Base-by-base conservation (phyloP, 192 early-diverging fungal genomes). In the Backusella sp. region DNA sequence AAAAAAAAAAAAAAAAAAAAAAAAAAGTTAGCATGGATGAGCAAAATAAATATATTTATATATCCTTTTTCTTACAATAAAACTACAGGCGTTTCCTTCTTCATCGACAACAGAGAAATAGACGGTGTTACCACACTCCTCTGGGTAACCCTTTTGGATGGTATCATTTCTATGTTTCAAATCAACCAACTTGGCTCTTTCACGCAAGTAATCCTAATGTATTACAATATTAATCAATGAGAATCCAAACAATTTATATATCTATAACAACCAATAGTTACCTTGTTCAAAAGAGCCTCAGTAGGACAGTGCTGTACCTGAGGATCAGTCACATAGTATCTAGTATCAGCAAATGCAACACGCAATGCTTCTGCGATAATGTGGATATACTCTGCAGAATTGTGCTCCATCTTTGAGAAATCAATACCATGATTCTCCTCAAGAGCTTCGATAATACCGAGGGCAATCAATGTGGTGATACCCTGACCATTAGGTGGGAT, bases 11-110 rank as follows among this genome's bases (percentile, higher is more conserved):
- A 8, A 39, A 39, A 39, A 39, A 9, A 39, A 19, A 6, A n/a
- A 39, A 21, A 11, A 44, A 6, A 44, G 15, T 44, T 44, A 17
- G 42, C 15, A 28, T 28, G 9, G 0, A 62, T 62, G 11, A 28
- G 23, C 4, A 28, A 56, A 21, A 56, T 11, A 7, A 0, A 23
- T 62, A 12, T 28, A 28, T 28, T 28, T 28, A 28, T 8, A 26
- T 62, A 62, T 28, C 8, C 12, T 6, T 26, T 26, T 26, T 4
- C 83, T 80, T 83, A 85, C 84, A 69, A 95, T 91, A 77, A 93
- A 93, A 79, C 89, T 90, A 83, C 93, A 94, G 12, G 94, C 94
- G 74, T 94, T 94, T 53, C 94, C 94, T 65, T 93, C 87, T 44
- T 77, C 75, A 77, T 95, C 94, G 3, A 91, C 89, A 4, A 92